Percentiles rank a stretch among this genome's conserved stretches.
These are phyloP conservation scores for Neospora caninum DNA, from an alignment of 169 alveolate species.

Conservation along the genomic window DNA sequence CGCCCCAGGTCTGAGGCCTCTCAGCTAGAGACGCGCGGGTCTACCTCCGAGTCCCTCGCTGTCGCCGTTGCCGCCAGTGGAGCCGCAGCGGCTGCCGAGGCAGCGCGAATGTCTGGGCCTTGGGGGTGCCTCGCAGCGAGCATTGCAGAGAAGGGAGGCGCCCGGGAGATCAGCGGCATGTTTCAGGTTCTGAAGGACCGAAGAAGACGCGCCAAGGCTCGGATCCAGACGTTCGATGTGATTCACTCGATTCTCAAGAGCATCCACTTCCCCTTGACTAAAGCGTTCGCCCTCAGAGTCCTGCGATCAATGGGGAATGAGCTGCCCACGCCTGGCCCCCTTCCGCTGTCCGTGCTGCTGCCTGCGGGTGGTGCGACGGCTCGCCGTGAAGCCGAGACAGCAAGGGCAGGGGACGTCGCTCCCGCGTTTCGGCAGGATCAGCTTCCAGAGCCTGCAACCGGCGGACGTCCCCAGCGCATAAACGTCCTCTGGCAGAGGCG, in stretches of 20 bases:
- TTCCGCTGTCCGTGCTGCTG: conserved; percentile 14
- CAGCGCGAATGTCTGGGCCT: not conserved
- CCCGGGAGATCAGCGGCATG: conserved; percentile 46
- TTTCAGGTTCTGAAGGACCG: conserved; percentile 39
- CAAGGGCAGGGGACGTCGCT: not conserved
- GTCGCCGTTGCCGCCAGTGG: conserved; percentile 35
- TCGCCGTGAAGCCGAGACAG: not conserved
- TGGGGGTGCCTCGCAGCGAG: not conserved
- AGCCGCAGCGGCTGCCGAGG: conserved; percentile 49
- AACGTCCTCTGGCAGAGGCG: not conserved
- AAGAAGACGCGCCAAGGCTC: conserved; percentile 45
- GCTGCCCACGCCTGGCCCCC: conserved; percentile 39
- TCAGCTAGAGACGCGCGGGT: too few species aligned
- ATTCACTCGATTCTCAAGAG: conserved; percentile 46
- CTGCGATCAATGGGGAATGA: conserved; percentile 65
- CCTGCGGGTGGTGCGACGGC: not conserved
- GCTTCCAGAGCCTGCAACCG: not conserved
- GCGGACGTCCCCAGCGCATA: not conserved
- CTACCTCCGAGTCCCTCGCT: not conserved
- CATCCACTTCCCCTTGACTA: conserved; percentile 41
- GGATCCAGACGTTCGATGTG: conserved; percentile 56
- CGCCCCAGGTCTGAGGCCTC: too few species aligned
- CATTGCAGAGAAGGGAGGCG: conserved; percentile 25
- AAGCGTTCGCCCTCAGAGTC: conserved; percentile 42
- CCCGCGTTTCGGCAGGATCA: not conserved